Evolutionary conservation across 805 yeast species (phyloP).

Genomic region (Tetrapisispora namnaoensis): DNA sequence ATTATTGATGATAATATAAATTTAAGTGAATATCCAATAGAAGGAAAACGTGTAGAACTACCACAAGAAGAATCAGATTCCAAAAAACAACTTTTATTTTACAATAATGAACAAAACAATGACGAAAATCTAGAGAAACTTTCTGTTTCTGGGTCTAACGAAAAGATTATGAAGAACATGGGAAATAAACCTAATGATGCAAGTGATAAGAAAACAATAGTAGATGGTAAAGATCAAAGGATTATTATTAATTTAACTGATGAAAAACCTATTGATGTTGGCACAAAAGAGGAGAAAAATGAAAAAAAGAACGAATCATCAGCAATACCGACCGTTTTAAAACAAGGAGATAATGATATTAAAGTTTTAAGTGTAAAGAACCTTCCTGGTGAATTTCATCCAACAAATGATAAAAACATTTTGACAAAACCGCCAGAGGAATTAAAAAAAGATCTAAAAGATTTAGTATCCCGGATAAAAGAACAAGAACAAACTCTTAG

Average conservation of each 20-base stretch:
- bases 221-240: not conserved
- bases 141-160: not conserved
- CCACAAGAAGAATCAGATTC: not conserved
- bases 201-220: too few relatives aligned
- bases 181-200: not conserved
- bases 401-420: not conserved
- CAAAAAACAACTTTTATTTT: not conserved
- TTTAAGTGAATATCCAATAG: not conserved
- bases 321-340: not conserved
- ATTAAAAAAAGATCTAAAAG: conserved; percentile 3
- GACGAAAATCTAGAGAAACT: not conserved
- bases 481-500: conserved; percentile 8
- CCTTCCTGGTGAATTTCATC: not conserved
- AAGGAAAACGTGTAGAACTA: not conserved
- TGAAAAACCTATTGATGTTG: conserved; percentile 17
- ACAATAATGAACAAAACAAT: not conserved
- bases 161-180: too few relatives aligned
- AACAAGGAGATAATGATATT: not conserved
- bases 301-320: not conserved
- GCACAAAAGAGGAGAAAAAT: not conserved
- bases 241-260: conserved; percentile 26
- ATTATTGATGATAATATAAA: not conserved
- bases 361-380: not conserved
- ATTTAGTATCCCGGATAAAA: conserved; percentile 1
- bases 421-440: not conserved